A percentile compares a stretch with the other conserved stretches of the same genome.
phyloP scores from a whole-genome alignment of 306 rosid species.

The Clitoria ternatea region DNA sequence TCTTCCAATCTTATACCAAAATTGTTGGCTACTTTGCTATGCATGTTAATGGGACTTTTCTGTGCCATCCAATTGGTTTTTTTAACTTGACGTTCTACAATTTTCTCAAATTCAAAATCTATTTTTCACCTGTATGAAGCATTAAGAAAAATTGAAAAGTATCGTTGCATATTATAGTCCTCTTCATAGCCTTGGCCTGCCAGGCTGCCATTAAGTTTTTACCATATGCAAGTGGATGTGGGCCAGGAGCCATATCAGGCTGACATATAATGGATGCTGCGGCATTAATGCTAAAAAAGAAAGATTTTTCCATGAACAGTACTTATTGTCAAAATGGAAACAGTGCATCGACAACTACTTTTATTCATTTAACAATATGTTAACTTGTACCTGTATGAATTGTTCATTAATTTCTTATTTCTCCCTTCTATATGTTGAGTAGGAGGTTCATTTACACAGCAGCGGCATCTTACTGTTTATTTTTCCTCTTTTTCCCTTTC shows the following conservation, averaged over 20 bases:
- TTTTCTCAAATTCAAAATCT: background rate
- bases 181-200: background rate
- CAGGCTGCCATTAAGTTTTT: background rate
- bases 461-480: slow-evolving; percentile 14
- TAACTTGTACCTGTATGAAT: background rate
- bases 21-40: background rate
- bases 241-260: background rate
- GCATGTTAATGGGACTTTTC: background rate
- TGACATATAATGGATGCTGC: slow-evolving; percentile 14
- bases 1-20: background rate
- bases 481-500: background rate
- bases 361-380: no score
- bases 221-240: background rate
- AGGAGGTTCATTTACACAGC: slow-evolving; percentile 17
- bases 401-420: background rate
- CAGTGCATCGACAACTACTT: background rate
- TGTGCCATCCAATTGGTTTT: background rate
- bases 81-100: background rate
- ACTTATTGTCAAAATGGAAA: slow-evolving; percentile 6
- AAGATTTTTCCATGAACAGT: background rate
- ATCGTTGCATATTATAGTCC: background rate
- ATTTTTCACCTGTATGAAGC: background rate
- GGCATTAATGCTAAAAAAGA: background rate
- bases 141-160: background rate
- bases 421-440: background rate